Evolutionary conservation across 2,329 filamentous ascomycete genomes (phyloP).

Genomic region (Blastomyces emzantsi): DNA sequence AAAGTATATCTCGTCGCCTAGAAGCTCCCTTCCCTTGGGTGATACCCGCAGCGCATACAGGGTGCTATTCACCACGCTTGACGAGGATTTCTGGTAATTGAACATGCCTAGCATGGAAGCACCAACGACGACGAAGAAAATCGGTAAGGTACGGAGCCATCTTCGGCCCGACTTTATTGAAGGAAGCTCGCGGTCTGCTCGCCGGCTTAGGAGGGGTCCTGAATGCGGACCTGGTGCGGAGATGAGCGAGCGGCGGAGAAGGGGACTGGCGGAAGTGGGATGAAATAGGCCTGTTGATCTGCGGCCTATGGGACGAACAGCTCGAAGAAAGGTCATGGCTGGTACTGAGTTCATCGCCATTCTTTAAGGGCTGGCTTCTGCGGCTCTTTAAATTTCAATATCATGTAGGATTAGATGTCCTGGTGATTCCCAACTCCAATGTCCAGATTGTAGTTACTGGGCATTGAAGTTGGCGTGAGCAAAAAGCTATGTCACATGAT

Average conservation of each 20-base stretch:
- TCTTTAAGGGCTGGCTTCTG: not conserved
- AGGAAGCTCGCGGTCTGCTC: slow-evolving; percentile 46
- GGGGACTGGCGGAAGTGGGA: slow-evolving; percentile 8
- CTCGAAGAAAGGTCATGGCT: slow-evolving; percentile 5
- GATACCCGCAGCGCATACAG: slow-evolving; percentile 87
- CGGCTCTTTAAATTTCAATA: not conserved
- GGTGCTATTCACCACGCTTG: slow-evolving; percentile 73
- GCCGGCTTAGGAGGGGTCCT: slow-evolving; percentile 45
- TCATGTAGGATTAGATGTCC: not conserved
- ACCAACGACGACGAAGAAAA: slow-evolving; percentile 66
- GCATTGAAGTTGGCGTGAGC: no score
- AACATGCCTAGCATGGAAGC: slow-evolving; percentile 77
- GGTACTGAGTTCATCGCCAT: not conserved
- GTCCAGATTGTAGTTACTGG: no score
- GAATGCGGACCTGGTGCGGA: slow-evolving; percentile 43
- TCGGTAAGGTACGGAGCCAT: slow-evolving; percentile 66
- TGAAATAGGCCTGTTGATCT: not conserved
- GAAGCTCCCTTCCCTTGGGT: slow-evolving; percentile 28
- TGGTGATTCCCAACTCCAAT: not conserved
- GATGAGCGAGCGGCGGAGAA: slow-evolving; percentile 38
- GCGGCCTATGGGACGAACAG: slow-evolving; percentile 18
- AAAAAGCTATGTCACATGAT: no score
- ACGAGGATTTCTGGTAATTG: slow-evolving; percentile 98
- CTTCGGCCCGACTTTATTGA: slow-evolving; percentile 41
- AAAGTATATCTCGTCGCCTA: slow-evolving; percentile 58